Evolutionary conservation across 257 asterid species (phyloP).

Genomic region (Nicotiana tabacum): DNA sequence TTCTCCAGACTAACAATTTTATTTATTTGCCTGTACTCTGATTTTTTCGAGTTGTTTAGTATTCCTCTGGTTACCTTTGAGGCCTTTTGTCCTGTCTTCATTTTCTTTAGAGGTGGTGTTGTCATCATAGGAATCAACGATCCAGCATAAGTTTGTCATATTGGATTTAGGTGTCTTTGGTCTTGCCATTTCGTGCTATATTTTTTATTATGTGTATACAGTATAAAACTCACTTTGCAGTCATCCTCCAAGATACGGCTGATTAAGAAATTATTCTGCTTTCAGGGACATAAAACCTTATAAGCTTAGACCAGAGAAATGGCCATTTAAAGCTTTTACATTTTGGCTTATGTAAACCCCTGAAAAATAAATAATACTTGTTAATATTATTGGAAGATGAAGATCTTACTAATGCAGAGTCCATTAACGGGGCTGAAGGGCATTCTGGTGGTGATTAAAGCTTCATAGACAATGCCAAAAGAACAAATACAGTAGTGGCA

Average conservation of each 20-base stretch:
- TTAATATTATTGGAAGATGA: conserved; percentile 73
- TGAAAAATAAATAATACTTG: conserved; percentile 60
- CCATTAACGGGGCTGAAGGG: conserved; percentile 36
- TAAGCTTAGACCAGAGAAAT: conserved; percentile 78
- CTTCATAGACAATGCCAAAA: conserved; percentile 94
- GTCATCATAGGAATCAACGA: background rate
- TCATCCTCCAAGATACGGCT: conserved; percentile 29
- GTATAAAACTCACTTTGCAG: conserved; percentile 20
- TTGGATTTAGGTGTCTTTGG: background rate
- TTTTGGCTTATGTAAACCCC: conserved; percentile 58
- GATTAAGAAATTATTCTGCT: conserved; percentile 14
- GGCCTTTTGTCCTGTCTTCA: background rate
- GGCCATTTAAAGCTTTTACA: conserved; percentile 93
- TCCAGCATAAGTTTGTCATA: background rate
- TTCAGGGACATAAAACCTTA: conserved; percentile 94
- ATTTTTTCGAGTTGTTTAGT: background rate
- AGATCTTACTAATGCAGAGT: conserved; percentile 46
- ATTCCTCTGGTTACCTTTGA: background rate
- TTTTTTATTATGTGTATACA: background rate
- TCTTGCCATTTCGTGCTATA: background rate
- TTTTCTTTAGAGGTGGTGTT: background rate
- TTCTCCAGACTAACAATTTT: background rate
- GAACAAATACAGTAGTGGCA: conserved; percentile 89
- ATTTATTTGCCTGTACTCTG: background rate
- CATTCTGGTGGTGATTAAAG: conserved; percentile 27